Evolutionary conservation across 495 filamentous ascomycete genomes (phyloP), one percentile per base, ranked within the genome.

Genomic region (Oidiodendron maius): DNA sequence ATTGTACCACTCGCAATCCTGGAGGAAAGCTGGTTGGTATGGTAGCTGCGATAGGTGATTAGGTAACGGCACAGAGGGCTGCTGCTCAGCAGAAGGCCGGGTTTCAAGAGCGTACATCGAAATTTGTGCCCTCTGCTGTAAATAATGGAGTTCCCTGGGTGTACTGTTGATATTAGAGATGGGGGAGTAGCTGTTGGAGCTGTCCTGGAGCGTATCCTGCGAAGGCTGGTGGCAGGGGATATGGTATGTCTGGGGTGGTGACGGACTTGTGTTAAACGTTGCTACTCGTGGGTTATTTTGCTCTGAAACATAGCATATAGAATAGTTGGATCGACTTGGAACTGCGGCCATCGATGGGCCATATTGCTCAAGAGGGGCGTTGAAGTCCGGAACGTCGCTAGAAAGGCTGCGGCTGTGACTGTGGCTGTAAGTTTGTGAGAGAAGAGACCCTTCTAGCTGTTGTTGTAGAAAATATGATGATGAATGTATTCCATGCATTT

Each of bases 111-210:
- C 54, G 41, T 72, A 72, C 4, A 67, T 56, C 11, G n/a, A n/a
- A n/a, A n/a, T n/a, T n/a, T n/a, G n/a, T n/a, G 63, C 40, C 4
- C 65, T 61, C 3, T 67, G 64, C 23, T 68, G 65, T 2, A 67
- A 67, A 54, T 74, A 76, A 48, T 67, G 72, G 23, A 61, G 65
- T 6, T 72, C 68, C 41, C 70, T 68, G 4, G 65, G 60, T 5
- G 69, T 62, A 4, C 71, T 65, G 32, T 67, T 73, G 21, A 62
- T 59, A 22, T 60, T 66, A 13, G 64, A 68, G 12, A 65, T 60
- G n/a, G 69, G 65, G 4, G 75, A 77, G 59, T 71, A 78, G 50
- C 64, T 70, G 46, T 63, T 67, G 6, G 77, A 74, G 55, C 74
- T 77, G 52, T 50, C 58, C 36, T 57, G 55, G 20, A 58, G 15